Base-by-base conservation (phyloP, 257 asterid species). In the Solanum ossicruentum region DNA sequence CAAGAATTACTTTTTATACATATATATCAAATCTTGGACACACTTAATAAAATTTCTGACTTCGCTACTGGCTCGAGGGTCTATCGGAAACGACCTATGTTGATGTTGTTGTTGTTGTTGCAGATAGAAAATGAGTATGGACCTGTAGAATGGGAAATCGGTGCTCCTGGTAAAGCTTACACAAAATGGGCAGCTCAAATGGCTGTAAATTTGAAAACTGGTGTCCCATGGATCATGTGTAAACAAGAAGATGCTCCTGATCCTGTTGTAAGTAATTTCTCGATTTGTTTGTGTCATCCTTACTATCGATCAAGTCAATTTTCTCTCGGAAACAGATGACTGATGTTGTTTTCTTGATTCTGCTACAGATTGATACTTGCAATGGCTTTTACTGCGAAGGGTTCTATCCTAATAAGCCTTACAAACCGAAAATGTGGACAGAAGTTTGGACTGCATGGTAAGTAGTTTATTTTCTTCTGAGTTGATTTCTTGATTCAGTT, bases 181-280 rank as follows among this genome's bases (percentile, higher is more conserved):
- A 85, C 94, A 16, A 91, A 94, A 26, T 96, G 99, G 99, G 93
- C 97, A 11, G 98, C 99, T 51, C 86, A 93, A 87, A 91, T 96
- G 98, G 98, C 99, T 56, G 95, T 93, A 41, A 92, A 90, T 67
- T 95, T 90, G 78, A 80, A 92, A 41, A 96, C 98, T 28, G 98
- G 97, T 43, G 99, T 95, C 26, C 99, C 99, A 8, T 96, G 99
- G 99, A 91, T 95, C 84, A 96, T 96, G 98, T 96, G 99, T 90
- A 96, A 95, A 80, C 99, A 95, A 90, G 95, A 93, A 49, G 92
- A 95, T n/a, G 98, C 98, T 69, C 99, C 98, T 20, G 97, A 93
- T 88, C 95, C 98, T 49, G 92, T 95, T 21, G 99, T 96, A 88
- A 85, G 86, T 79, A 82, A 70, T 72, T 72, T 1, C 81, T 72